These are phyloP conservation scores for Cryptococcus maquisensis DNA, from an alignment of 1,284 basidiomycete species.

Conservation along the genomic window DNA sequence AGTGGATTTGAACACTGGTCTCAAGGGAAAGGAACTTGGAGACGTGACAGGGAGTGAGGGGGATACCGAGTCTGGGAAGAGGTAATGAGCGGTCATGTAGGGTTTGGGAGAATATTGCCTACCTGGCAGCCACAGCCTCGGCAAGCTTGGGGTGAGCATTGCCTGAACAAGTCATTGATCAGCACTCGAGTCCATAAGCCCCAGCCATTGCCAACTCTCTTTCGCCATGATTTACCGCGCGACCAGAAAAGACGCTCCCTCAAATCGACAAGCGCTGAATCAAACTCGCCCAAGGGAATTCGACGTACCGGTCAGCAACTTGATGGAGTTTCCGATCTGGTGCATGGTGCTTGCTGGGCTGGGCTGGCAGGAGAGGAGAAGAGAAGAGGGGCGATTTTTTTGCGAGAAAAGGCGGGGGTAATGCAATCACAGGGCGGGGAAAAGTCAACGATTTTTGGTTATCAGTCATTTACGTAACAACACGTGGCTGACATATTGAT, in stretches of 20 bases:
- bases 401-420: background rate
- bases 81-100: background rate
- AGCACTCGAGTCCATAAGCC: background rate
- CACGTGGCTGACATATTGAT: no score
- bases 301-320: slow-evolving; percentile 77
- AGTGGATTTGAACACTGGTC: slow-evolving; percentile 84
- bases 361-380: background rate
- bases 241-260: background rate
- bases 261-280: background rate
- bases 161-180: slow-evolving; percentile 55
- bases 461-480: no score
- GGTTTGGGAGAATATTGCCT: slow-evolving; percentile 52
- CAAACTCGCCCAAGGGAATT: background rate
- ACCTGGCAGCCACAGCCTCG: slow-evolving; percentile 89
- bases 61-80: slow-evolving; percentile 71
- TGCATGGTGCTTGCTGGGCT: slow-evolving; percentile 47
- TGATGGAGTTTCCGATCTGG: slow-evolving; percentile 82
- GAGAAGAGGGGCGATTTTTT: background rate
- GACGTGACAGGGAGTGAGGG: slow-evolving; percentile 83
- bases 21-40: slow-evolving; percentile 96
- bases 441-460: background rate
- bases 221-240: background rate
- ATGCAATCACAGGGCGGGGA: background rate
- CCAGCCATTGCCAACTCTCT: no score
- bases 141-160: slow-evolving; percentile 98